These are phyloP conservation scores for Iberis pinnata DNA, from an alignment of 345 rosid species.

Conservation along the genomic window DNA sequence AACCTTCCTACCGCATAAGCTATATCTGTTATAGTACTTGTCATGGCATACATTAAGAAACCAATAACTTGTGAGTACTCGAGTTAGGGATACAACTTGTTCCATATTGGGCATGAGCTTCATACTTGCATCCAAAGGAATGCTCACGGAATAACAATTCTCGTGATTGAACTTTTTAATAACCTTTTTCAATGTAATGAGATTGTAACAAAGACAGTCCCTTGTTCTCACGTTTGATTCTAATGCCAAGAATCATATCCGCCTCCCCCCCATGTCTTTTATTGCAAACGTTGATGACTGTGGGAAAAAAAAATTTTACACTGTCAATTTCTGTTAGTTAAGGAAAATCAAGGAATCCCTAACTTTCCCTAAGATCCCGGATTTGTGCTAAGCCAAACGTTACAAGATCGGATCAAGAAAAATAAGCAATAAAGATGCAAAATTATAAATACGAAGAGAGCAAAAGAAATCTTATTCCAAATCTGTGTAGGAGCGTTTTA, in stretches of 20 bases:
- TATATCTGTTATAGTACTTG: background rate
- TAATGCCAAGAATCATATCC: background rate
- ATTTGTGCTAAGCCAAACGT: too few species aligned
- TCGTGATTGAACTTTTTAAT: background rate
- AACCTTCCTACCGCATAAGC: background rate
- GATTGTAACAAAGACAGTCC: background rate
- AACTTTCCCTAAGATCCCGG: too few species aligned
- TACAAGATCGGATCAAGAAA: too few species aligned
- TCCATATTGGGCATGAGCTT: background rate
- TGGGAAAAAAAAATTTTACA: too few species aligned
- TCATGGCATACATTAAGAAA: constrained; percentile 9
- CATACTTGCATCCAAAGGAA: background rate
- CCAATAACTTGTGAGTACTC: background rate
- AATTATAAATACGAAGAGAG: too few species aligned
- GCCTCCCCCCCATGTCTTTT: background rate
- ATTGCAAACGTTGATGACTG: background rate
- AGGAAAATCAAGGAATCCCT: too few species aligned
- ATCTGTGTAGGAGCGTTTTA: too few species aligned
- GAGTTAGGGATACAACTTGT: background rate
- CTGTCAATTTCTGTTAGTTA: too few species aligned
- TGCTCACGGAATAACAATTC: background rate
- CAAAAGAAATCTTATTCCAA: too few species aligned
- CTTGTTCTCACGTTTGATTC: background rate
- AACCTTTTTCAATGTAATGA: background rate
- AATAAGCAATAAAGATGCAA: too few species aligned